phyloP scores from a whole-genome alignment of 495 filamentous ascomycete species.

The Tuber borchii region DNA sequence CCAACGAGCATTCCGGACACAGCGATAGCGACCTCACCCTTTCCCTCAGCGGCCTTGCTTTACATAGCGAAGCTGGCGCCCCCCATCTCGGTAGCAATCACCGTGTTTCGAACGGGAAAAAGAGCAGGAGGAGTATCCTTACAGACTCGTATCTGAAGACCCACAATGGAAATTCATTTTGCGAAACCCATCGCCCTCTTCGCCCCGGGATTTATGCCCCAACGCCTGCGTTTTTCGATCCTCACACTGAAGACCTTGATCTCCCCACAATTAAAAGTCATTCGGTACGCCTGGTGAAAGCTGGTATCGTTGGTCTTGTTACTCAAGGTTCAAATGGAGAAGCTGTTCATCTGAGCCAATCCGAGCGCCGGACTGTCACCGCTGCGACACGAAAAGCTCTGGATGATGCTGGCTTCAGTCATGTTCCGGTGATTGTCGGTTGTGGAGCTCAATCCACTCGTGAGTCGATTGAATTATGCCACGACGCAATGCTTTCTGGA shows the following conservation, averaged over 20 bases:
- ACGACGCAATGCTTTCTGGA: constrained; percentile 65
- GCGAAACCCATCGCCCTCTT: constrained; percentile 51
- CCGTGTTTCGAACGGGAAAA: constrained; percentile 21
- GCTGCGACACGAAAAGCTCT: constrained; percentile 67
- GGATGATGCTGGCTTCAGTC: constrained; percentile 59
- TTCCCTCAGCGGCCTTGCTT: constrained; percentile 23
- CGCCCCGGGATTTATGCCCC: constrained; percentile 82
- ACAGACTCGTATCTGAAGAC: not conserved
- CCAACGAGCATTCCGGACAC: constrained; percentile 29
- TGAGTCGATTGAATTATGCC: constrained; percentile 74
- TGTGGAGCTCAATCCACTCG: constrained; percentile 78
- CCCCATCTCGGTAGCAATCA: constrained; percentile 22
- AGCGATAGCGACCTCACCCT: constrained; percentile 22
- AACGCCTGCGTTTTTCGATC: constrained; percentile 85
- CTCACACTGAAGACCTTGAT: constrained; percentile 74
- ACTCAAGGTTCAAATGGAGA: constrained; percentile 90
- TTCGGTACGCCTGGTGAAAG: constrained; percentile 72
- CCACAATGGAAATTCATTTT: constrained; percentile 14
- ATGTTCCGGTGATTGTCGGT: constrained; percentile 75
- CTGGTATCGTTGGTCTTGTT: constrained; percentile 71
- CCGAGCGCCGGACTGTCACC: constrained; percentile 65
- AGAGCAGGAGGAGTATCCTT: constrained; percentile 15
- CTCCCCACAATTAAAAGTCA: constrained; percentile 63
- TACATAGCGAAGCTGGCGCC: constrained; percentile 33
- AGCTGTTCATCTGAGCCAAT: constrained; percentile 68